Evolutionary conservation across 768 basidiomycete species (phyloP).

Genomic region (Sarcodon aspratus): DNA sequence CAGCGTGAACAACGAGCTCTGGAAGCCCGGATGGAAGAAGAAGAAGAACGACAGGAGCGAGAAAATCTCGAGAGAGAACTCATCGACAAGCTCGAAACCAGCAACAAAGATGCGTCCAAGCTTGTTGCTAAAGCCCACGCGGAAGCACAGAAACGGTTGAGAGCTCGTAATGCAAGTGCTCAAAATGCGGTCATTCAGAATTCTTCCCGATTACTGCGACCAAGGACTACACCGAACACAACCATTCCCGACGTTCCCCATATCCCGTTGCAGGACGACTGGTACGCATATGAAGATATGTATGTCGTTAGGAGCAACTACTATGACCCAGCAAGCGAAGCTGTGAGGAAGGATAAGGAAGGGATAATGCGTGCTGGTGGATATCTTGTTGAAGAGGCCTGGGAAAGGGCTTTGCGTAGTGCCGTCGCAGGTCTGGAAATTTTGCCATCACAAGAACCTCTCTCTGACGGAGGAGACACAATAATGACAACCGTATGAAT

Average conservation of each 20-base stretch:
- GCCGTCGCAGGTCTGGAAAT: slow-evolving; percentile 69
- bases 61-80: slow-evolving; percentile 64
- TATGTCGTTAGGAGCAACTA: slow-evolving; percentile 47
- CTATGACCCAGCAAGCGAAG: slow-evolving; percentile 64
- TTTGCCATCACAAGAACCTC: slow-evolving; percentile 27
- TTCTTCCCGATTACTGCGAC: slow-evolving; percentile 34
- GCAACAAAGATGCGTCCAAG: slow-evolving; percentile 56
- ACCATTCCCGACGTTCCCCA: slow-evolving; percentile 74
- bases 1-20: slow-evolving; percentile 61
- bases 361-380: slow-evolving; percentile 79
- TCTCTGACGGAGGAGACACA: background rate
- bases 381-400: slow-evolving; percentile 72
- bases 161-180: slow-evolving; percentile 36
- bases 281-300: slow-evolving; percentile 64
- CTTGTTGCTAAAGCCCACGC: slow-evolving; percentile 61
- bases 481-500: background rate
- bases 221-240: slow-evolving; percentile 52
- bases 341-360: slow-evolving; percentile 63
- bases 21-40: slow-evolving; percentile 56
- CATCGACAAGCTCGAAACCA: slow-evolving; percentile 74
- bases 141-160: slow-evolving; percentile 49
- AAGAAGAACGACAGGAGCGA: slow-evolving; percentile 66
- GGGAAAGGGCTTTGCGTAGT: slow-evolving; percentile 68
- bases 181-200: slow-evolving; percentile 8
- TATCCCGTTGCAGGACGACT: slow-evolving; percentile 66